These are phyloP conservation scores for Colletotrichum spinosum DNA, from an alignment of 2,329 filamentous ascomycete species.

Conservation along the genomic window DNA sequence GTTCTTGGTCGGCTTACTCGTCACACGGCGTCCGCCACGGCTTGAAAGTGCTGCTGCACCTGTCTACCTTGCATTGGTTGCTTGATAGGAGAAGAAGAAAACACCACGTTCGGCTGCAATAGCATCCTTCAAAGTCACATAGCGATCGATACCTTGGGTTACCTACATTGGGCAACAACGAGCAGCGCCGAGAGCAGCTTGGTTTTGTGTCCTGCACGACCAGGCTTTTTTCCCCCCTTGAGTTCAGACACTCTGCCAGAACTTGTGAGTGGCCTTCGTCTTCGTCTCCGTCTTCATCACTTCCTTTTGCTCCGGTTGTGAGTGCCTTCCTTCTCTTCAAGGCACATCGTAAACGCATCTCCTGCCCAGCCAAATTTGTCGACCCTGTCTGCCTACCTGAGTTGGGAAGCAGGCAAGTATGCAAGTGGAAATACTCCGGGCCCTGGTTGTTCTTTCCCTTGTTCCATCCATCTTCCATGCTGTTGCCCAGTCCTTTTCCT, in stretches of 20 bases:
- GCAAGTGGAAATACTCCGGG: neutral
- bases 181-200: too few relatives aligned
- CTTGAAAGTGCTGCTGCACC: slow-evolving; percentile 8
- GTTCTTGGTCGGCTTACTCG: slow-evolving; percentile 5
- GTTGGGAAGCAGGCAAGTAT: too few relatives aligned
- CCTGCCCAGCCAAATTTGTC: neutral
- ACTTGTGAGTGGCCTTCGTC: too few relatives aligned
- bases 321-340: too few relatives aligned
- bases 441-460: neutral
- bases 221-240: too few relatives aligned
- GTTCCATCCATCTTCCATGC: neutral
- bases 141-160: neutral
- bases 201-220: too few relatives aligned
- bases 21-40: slow-evolving; percentile 17
- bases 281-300: neutral
- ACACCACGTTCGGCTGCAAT: slow-evolving; percentile 4
- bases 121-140: slow-evolving; percentile 1
- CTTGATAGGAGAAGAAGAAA: slow-evolving; percentile 21
- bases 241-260: too few relatives aligned
- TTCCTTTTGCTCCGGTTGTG: neutral
- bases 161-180: neutral
- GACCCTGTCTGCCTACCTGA: neutral
- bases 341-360: neutral
- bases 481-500: neutral
- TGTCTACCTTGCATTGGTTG: slow-evolving; percentile 22